Percentiles rank a stretch among this genome's conserved stretches.
These are phyloP conservation scores for Liquidambar formosana DNA, from an alignment of 164 flowering plant species.

Conservation along the genomic window DNA sequence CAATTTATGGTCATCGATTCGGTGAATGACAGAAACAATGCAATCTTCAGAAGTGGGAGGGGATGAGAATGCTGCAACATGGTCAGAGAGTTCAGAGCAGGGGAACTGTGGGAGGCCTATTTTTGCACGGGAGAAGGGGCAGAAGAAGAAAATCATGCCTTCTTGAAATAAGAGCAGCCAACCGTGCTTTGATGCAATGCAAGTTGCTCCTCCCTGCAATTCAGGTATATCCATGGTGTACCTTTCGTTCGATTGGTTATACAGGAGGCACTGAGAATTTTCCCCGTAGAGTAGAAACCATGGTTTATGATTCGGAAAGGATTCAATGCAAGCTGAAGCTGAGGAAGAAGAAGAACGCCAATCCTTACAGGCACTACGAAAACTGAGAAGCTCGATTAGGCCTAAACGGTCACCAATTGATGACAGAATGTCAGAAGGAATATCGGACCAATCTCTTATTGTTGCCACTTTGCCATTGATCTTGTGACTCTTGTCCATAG, in stretches of 20 bases:
- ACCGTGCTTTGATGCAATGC: constrained; percentile 32
- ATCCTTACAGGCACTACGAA: constrained; percentile 22
- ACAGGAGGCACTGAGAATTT: neutral
- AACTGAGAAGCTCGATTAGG: constrained; percentile 16
- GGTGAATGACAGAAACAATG: constrained; percentile 15
- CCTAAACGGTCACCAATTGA: constrained; percentile 14
- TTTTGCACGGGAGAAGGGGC: constrained; percentile 25
- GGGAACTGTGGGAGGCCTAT: constrained; percentile 28
- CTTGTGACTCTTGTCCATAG: neutral
- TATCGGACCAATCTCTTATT: constrained; percentile 19
- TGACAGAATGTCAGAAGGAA: constrained; percentile 20
- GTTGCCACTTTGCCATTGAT: too few species aligned
- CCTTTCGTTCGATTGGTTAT: neutral
- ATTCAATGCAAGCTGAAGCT: constrained; percentile 14
- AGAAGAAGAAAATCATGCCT: constrained; percentile 24
- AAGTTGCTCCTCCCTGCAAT: constrained; percentile 16
- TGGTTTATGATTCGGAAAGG: neutral
- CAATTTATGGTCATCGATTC: neutral
- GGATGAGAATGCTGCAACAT: constrained; percentile 25
- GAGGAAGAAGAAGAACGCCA: constrained; percentile 23
- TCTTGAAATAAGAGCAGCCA: constrained; percentile 28
- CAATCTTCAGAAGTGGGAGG: constrained; percentile 31
- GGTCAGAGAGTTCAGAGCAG: neutral
- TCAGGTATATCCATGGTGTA: constrained; percentile 22
- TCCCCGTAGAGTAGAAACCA: constrained; percentile 21